A percentile compares a stretch with the other conserved stretches of the same genome.
Conservation (phyloP, 768 basidiomycete genomes). For the Tylopilus sp. region DNA sequence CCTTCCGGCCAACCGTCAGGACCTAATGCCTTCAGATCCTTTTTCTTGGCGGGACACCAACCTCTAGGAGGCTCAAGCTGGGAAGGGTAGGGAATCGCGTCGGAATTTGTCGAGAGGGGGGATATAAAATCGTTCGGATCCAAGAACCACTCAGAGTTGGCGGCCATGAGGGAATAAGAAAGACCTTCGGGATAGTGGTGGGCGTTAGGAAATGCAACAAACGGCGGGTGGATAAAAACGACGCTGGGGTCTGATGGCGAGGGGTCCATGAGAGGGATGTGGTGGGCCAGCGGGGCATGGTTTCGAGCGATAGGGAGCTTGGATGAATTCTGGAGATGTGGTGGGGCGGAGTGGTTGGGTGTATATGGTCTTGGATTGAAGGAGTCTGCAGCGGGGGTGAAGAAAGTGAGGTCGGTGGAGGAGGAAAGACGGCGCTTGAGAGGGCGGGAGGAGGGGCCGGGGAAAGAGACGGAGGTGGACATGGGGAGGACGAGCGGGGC, state of each 20-base stretch:
- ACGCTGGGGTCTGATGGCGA: conserved; percentile 60
- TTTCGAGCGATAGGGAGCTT: conserved; percentile 30
- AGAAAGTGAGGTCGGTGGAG: conserved; percentile 53
- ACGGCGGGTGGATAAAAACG: conserved; percentile 74
- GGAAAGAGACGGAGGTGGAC: conserved; percentile 23
- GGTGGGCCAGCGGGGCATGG: conserved; percentile 37
- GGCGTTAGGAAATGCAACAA: conserved; percentile 61
- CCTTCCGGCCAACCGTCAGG: conserved; percentile 75
- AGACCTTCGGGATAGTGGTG: conserved; percentile 62
- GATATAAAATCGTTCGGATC: conserved; percentile 61
- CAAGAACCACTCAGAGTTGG: conserved; percentile 79
- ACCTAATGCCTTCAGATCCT: conserved; percentile 67
- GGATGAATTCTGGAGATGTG: conserved; percentile 19
- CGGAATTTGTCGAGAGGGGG: conserved; percentile 41
- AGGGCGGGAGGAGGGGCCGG: conserved; percentile 27
- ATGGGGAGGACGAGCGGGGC: conserved; percentile 7
- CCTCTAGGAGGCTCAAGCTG: conserved; percentile 80
- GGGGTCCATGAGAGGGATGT: conserved; percentile 63
- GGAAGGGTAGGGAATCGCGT: conserved; percentile 68
- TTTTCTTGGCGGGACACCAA: conserved; percentile 86
- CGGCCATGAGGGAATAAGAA: conserved; percentile 67
- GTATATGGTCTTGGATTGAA: conserved; percentile 65
- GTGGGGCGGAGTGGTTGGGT: conserved; percentile 33
- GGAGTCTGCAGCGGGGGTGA: conserved; percentile 58
- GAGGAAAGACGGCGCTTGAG: conserved; percentile 50